Percentiles rank a stretch among this genome's conserved stretches.
Evolutionary conservation across 495 filamentous ascomycete genomes (phyloP).

Genomic region (Penicillium coprophilum): DNA sequence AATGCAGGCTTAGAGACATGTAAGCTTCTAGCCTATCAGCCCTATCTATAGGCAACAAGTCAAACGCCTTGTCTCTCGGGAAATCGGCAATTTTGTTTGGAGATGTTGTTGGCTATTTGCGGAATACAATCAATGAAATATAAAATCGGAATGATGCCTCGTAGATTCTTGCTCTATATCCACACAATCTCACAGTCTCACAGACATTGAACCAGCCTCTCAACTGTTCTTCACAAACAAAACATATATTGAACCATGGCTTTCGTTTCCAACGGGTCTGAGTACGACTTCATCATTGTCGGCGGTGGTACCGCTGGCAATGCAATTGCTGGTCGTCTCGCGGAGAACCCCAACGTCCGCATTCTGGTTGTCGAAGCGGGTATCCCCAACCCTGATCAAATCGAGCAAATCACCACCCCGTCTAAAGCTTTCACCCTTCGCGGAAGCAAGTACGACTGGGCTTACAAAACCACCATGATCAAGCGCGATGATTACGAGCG

Average conservation of each 20-base stretch:
- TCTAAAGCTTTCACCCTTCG: constrained; percentile 43
- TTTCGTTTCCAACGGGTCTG: constrained; percentile 18
- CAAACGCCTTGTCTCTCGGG: background rate
- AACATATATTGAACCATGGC: constrained; percentile 18
- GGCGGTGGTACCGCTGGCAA: constrained; percentile 61
- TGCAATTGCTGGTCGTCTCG: constrained; percentile 58
- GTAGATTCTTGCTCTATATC: background rate
- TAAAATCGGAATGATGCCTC: background rate
- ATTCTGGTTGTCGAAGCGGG: constrained; percentile 58
- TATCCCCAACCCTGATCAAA: constrained; percentile 37
- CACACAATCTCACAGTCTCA: background rate
- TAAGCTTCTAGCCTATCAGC: background rate
- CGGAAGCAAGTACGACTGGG: constrained; percentile 57
- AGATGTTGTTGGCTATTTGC: background rate
- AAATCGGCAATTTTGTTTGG: constrained; percentile 1
- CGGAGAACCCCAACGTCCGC: constrained; percentile 50
- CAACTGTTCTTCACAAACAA: background rate
- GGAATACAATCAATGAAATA: background rate
- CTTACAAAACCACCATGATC: constrained; percentile 63
- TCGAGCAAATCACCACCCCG: constrained; percentile 47
- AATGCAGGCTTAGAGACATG: background rate
- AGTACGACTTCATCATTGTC: constrained; percentile 42
- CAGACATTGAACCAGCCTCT: background rate
- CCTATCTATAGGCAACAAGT: too few relatives aligned
- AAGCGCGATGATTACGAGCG: constrained; percentile 60